Evolutionary conservation across 768 basidiomycete genomes (phyloP).

Genomic region (Leccinum truebloodii): DNA sequence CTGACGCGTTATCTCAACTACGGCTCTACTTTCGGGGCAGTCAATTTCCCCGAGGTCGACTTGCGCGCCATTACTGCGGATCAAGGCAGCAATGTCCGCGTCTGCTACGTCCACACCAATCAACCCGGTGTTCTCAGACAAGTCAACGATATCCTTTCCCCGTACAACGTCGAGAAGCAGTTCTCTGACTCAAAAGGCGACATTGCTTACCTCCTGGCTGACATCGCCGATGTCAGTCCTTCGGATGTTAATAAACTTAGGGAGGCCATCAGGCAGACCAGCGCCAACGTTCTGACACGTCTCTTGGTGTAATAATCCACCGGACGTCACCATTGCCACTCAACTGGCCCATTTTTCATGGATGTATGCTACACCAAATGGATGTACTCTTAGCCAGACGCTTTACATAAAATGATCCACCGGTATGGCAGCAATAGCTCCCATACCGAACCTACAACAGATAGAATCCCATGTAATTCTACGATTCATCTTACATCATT

Average conservation of each 20-base stretch:
- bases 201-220: conserved; percentile 94
- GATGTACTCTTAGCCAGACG: conserved; percentile 2
- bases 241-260: conserved; percentile 76
- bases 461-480: conserved; percentile 10
- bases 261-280: conserved; percentile 74
- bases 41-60: conserved; percentile 99
- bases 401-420: not conserved
- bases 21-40: conserved; percentile 87
- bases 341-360: conserved; percentile 44
- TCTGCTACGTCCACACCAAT: conserved; percentile 96
- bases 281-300: conserved; percentile 87
- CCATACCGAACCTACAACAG: conserved; percentile 13
- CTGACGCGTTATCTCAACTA: conserved; percentile 88
- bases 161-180: conserved; percentile 99
- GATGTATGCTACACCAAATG: conserved; percentile 18
- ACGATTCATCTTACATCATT: conserved; percentile 8
- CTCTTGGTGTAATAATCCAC: conserved; percentile 58
- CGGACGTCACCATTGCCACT: conserved; percentile 38
- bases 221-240: conserved; percentile 88
- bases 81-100: conserved; percentile 76
- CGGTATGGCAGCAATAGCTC: not conserved
- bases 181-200: conserved; percentile 97
- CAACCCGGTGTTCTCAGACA: conserved; percentile 91
- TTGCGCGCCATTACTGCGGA: conserved; percentile 88
- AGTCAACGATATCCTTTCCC: conserved; percentile 92